Conservation (phyloP, 2,329 filamentous ascomycete genomes). For the Clarireedia paspali region DNA sequence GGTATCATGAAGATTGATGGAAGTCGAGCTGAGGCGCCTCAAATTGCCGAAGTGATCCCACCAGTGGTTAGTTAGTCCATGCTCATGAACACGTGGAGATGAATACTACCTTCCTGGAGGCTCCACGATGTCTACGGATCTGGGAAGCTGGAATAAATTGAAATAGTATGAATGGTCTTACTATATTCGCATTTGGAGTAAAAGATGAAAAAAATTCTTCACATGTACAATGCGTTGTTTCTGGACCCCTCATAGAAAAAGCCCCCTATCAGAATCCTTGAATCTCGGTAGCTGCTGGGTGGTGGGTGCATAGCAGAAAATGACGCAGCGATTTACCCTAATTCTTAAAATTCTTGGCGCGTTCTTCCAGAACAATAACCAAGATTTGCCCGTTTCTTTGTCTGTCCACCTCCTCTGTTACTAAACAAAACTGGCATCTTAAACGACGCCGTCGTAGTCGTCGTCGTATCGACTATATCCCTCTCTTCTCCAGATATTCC, state of each 20-base stretch:
- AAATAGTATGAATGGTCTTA: too few relatives aligned
- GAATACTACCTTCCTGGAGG: too few relatives aligned
- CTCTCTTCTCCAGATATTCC: neutral
- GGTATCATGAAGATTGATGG: neutral
- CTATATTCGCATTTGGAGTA: neutral
- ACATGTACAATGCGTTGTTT: slow-evolving; percentile 1
- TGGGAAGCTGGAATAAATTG: too few relatives aligned
- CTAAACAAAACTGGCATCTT: too few relatives aligned
- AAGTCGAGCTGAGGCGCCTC: too few relatives aligned
- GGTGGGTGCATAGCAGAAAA: neutral
- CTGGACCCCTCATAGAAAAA: neutral
- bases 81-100: neutral
- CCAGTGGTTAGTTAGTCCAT: neutral
- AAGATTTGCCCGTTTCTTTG: neutral
- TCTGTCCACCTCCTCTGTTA: too few relatives aligned
- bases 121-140: too few relatives aligned
- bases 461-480: too few relatives aligned
- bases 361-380: slow-evolving; percentile 9
- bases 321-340: slow-evolving; percentile 10
- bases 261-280: slow-evolving; percentile 5
- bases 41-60: neutral
- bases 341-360: slow-evolving; percentile 9
- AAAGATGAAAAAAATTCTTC: neutral
- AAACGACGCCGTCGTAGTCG: too few relatives aligned
- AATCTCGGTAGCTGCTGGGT: slow-evolving; percentile 2